Evolutionary conservation across 257 asterid genomes (phyloP).

Genomic region (Solanum pinnatisectum): DNA sequence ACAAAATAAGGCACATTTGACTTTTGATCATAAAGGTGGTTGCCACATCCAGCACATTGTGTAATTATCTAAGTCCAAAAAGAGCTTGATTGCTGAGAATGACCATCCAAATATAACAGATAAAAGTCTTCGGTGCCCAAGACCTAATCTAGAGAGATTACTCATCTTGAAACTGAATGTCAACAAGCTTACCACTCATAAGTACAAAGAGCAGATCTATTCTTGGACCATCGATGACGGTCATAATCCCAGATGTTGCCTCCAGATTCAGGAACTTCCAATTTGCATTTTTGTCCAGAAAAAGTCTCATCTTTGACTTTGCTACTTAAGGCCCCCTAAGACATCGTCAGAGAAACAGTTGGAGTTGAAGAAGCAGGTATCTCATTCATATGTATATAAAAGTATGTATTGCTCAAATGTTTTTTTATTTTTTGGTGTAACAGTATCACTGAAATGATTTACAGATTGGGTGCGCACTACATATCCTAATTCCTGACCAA

Average conservation of each 20-base stretch:
- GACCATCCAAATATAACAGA: neutral
- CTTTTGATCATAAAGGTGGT: neutral
- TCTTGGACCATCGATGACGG: constrained; percentile 56
- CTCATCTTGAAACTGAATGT: neutral
- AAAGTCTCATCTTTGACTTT: constrained; percentile 17
- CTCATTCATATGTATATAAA: neutral
- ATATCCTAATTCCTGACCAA: neutral
- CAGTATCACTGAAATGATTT: neutral
- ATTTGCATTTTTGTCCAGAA: constrained; percentile 25
- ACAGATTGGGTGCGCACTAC: neutral
- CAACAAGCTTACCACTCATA: constrained; percentile 51
- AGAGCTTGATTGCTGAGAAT: neutral
- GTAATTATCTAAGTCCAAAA: neutral
- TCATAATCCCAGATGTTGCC: constrained; percentile 58
- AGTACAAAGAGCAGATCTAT: constrained; percentile 60
- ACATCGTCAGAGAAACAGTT: neutral
- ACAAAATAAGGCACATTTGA: neutral
- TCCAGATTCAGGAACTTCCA: constrained; percentile 57
- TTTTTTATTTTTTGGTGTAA: neutral
- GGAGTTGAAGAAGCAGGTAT: neutral
- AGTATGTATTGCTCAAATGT: neutral
- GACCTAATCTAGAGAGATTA: neutral
- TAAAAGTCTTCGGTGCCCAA: neutral
- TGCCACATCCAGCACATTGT: neutral
- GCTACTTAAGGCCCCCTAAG: constrained; percentile 31